These are phyloP conservation scores for Monosporozyma yasuniensis DNA, from an alignment of 805 yeast genomes.

Conservation along the genomic window DNA sequence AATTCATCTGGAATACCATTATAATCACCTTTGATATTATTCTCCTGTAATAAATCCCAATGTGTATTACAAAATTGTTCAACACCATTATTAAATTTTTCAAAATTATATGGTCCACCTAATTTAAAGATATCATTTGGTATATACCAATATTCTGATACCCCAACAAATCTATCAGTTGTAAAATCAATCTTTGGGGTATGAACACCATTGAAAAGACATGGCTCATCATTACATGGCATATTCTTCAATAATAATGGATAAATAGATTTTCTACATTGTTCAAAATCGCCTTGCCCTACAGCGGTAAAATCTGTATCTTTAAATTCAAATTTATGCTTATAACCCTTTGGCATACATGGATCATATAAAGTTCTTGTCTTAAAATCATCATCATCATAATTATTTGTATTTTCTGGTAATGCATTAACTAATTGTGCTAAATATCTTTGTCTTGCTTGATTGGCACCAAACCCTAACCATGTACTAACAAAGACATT, in stretches of 20 bases:
- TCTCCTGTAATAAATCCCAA: constrained; percentile 52
- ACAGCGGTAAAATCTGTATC: constrained; percentile 39
- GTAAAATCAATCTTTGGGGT: constrained; percentile 80
- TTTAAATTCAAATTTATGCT: constrained; percentile 38
- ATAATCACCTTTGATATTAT: constrained; percentile 47
- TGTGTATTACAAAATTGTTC: constrained; percentile 64
- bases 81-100: constrained; percentile 55
- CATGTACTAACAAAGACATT: constrained; percentile 88
- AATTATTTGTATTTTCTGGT: constrained; percentile 40
- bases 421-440: constrained; percentile 43
- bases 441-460: constrained; percentile 72
- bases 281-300: constrained; percentile 75
- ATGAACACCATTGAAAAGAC: constrained; percentile 90
- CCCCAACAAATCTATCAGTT: constrained; percentile 79
- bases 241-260: constrained; percentile 70
- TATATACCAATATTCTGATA: constrained; percentile 96
- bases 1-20: constrained; percentile 47
- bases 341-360: constrained; percentile 64
- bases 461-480: constrained; percentile 97
- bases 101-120: constrained; percentile 82
- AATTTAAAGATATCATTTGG: constrained; percentile 83
- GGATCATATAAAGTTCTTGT: constrained; percentile 52
- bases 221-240: constrained; percentile 83
- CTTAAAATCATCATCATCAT: constrained; percentile 38
- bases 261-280: constrained; percentile 61